phyloP scores from a whole-genome alignment of 164 flowering plant genomes.

The Nymphaea colorata region DNA sequence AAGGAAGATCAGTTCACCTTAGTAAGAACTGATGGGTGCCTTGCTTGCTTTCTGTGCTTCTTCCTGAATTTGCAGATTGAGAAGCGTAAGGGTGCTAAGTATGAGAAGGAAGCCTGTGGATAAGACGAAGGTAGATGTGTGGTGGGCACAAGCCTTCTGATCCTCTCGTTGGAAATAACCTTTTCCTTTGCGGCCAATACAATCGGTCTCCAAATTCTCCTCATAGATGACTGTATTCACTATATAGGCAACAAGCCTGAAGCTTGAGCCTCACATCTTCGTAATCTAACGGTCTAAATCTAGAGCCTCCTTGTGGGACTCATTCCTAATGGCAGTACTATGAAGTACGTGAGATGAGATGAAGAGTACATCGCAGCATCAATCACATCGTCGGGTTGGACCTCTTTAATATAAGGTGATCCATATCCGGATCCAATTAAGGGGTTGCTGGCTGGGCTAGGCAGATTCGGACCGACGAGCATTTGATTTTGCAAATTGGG shows the following conservation, averaged over 20 bases:
- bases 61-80: not conserved
- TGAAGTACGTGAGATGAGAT: too few species aligned
- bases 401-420: too few species aligned
- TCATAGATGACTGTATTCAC: not conserved
- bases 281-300: not conserved
- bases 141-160: not conserved
- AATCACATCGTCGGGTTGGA: too few species aligned
- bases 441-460: too few species aligned
- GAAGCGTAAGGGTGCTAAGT: conserved; percentile 7
- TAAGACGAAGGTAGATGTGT: conserved; percentile 17
- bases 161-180: not conserved
- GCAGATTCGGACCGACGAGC: too few species aligned
- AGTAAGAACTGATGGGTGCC: conserved; percentile 5
- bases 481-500: too few species aligned
- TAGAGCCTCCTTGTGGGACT: not conserved
- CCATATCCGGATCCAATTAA: too few species aligned
- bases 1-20: not conserved
- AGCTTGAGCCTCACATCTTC: not conserved
- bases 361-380: too few species aligned
- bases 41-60: not conserved
- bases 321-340: too few species aligned
- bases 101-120: conserved; percentile 15
- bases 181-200: not conserved
- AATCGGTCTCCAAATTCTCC: not conserved
- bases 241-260: too few species aligned